These are phyloP conservation scores for Coemansia sp. DNA, from an alignment of 192 early-diverging fungal species.

Conservation along the genomic window DNA sequence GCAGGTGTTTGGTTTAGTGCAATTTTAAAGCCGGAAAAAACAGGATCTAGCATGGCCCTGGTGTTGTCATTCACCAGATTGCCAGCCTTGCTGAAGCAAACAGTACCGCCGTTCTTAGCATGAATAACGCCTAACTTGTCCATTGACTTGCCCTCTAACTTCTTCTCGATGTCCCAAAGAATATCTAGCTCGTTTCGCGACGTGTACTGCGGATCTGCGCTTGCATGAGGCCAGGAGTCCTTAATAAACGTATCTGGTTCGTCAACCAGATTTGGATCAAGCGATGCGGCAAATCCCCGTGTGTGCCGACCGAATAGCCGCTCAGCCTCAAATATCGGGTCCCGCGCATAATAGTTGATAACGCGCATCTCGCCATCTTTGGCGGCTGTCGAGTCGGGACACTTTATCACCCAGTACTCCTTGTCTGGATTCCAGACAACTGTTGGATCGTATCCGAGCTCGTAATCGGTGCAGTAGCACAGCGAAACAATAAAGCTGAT, in stretches of 20 bases:
- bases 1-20: not conserved
- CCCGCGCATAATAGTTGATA: not conserved
- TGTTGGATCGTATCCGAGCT: conserved; percentile 14
- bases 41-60: not conserved
- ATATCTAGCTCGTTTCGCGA: not conserved
- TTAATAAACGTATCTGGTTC: conserved; percentile 16
- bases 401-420: not conserved
- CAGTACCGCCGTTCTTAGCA: not conserved
- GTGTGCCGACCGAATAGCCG: conserved; percentile 18
- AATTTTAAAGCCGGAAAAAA: not conserved
- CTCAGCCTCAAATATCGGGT: not conserved
- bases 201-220: not conserved
- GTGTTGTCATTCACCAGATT: not conserved
- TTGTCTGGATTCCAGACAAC: not conserved
- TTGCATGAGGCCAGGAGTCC: conserved; percentile 6
- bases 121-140: not conserved
- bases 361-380: conserved; percentile 1
- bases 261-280: not conserved
- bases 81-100: not conserved
- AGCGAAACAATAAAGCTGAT: conserved; percentile 11
- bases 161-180: not conserved
- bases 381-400: not conserved
- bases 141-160: not conserved
- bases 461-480: not conserved
- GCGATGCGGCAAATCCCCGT: conserved; percentile 14